Conservation (phyloP, 2,329 filamentous ascomycete species). For the Camptophora hylomeconis region DNA sequence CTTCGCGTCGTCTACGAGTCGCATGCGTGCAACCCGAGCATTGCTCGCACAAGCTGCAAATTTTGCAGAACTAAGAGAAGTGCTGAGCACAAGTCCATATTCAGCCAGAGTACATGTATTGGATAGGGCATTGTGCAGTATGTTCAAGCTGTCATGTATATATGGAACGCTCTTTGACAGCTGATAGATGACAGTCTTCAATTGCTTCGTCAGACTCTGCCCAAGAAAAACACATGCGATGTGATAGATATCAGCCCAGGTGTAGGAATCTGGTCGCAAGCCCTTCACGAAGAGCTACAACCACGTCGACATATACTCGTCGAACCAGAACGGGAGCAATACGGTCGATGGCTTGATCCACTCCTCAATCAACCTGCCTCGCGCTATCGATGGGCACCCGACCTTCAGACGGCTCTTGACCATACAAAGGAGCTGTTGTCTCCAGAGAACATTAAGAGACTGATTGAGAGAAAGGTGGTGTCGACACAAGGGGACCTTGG, state of each 20-base stretch:
- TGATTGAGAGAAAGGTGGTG: conserved; percentile 4
- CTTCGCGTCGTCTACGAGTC: no score
- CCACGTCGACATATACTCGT: conserved; percentile 75
- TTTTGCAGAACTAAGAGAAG: no score
- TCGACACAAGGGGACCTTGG: conserved; percentile 29
- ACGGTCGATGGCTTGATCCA: conserved; percentile 47
- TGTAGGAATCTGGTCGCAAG: conserved; percentile 61
- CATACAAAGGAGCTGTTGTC: conserved; percentile 37
- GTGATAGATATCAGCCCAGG: conserved; percentile 81
- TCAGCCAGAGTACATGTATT: no score
- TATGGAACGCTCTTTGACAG: no score
- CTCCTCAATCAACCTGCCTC: conserved; percentile 32
- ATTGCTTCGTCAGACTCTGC: conserved; percentile 56
- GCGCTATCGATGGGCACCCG: conserved; percentile 38
- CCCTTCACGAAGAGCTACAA: conserved; percentile 59
- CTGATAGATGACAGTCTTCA: no score
- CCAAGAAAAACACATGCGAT: conserved; percentile 63
- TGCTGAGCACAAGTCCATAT: no score
- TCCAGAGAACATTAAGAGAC: background rate
- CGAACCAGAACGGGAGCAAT: conserved; percentile 53
- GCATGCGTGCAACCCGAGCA: no score
- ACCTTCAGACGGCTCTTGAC: conserved; percentile 28
- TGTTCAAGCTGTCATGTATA: no score
- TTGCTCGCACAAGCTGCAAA: no score
- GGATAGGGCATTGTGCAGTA: no score